Base-by-base conservation (phyloP, 2,329 filamentous ascomycete genomes). In the Fusarium stilboides region DNA sequence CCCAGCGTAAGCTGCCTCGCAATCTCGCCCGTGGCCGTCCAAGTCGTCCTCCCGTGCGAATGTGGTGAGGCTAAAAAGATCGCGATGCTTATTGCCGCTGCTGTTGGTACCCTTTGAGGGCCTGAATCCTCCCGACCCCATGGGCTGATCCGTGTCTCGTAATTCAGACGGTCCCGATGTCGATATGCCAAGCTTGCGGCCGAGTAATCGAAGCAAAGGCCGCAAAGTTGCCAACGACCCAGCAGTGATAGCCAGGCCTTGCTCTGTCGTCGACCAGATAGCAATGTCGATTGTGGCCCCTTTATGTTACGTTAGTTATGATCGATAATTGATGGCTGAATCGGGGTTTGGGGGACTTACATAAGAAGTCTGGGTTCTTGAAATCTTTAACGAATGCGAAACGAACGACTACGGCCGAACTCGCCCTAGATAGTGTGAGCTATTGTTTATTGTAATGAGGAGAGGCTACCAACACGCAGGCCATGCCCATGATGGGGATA, bases 401-500 rank as follows among this genome's bases (percentile, higher is more conserved):
- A 17, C 83, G 78, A 13, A 82, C 78, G 5, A 83, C 74, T 2
- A 84, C 81, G 5, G 81, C 83, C 6, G 78, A 75, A 62, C 82
- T 84, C n/a, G 83, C 83, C 22, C 82, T 84, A 49, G 43, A 36
- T 26, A 31, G 15, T 54, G 55, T 75, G 49, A 75, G 70, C 43
- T 53, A 2, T n/a, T 34, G 22, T 36, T 36, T 33, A 20, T 12
- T 36, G 14, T 20, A n/a, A 26, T 12, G 8, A 45, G 14, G 6
- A 54, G 19, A 24, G 14, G 46, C 26, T 31, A 78, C 78, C 64
- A 74, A 80, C 83, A 84, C 72, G 69, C 87, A 87, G 28, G 87
- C 89, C 78, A 90, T 83, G 8, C 82, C 81, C 50, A 91, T 77
- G 44, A 90, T 81, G 8, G 81, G 80, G 12, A 84, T 83, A 22